These are phyloP conservation scores for Mycena polygramma DNA, from an alignment of 768 basidiomycete species.

Conservation along the genomic window DNA sequence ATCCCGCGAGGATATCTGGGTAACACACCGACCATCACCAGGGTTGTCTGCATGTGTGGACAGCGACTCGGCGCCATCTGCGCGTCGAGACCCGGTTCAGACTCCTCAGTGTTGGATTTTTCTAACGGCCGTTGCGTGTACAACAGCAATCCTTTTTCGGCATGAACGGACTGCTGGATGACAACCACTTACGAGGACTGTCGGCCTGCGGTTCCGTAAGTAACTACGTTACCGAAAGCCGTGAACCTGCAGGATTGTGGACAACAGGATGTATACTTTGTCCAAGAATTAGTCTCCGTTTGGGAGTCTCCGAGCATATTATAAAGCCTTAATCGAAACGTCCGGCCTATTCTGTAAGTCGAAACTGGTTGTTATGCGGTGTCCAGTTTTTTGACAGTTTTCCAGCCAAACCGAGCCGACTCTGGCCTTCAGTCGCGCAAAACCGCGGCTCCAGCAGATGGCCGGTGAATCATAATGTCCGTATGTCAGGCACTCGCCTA, in stretches of 20 bases:
- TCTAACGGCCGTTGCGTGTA: conserved; percentile 7
- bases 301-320: conserved; percentile 13
- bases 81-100: too few species aligned
- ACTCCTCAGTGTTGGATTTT: background rate
- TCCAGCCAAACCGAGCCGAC: conserved; percentile 12
- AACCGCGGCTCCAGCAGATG: background rate
- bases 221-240: conserved; percentile 10
- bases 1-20: background rate
- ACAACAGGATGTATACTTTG: conserved; percentile 9
- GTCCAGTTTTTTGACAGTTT: conserved; percentile 32
- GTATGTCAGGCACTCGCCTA: conserved; percentile 4
- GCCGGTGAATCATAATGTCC: background rate
- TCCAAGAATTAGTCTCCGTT: conserved; percentile 31
- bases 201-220: conserved; percentile 21
- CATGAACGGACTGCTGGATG: conserved; percentile 6
- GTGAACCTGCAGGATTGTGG: conserved; percentile 1
- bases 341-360: conserved; percentile 20
- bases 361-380: conserved; percentile 27
- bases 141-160: background rate
- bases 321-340: conserved; percentile 19
- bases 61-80: too few species aligned
- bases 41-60: conserved; percentile 1
- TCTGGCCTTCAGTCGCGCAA: background rate
- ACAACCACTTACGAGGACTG: background rate
- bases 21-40: background rate